Conservation (phyloP, 208 protist species). For the Trypanosomatidae sp. region DNA sequence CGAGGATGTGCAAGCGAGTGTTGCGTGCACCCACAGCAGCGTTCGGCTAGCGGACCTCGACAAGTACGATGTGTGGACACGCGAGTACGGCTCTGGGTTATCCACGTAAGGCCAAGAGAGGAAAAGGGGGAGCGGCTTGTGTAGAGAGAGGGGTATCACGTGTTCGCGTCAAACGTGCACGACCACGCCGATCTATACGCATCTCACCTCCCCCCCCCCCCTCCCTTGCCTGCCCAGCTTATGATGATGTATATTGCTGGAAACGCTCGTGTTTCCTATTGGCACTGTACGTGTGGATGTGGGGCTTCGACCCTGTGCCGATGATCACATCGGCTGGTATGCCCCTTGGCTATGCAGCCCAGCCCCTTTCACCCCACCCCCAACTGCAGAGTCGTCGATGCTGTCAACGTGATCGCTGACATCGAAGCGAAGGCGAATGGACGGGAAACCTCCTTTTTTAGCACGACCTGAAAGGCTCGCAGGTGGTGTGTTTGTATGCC, state of each 20-base stretch:
- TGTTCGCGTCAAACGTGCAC: background rate
- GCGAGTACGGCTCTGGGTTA: slow-evolving; percentile 76
- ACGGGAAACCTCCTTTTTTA: too few species aligned
- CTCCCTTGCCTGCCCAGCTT: background rate
- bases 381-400: background rate
- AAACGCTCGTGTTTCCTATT: background rate
- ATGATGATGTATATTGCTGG: slow-evolving; percentile 1
- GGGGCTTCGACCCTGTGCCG: background rate
- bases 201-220: background rate
- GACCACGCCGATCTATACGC: background rate
- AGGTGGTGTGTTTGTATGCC: too few species aligned
- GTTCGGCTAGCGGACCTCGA: slow-evolving; percentile 62
- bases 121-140: background rate
- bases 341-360: background rate
- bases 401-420: background rate
- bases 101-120: slow-evolving; percentile 41
- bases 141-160: background rate
- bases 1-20: slow-evolving; percentile 77
- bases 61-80: slow-evolving; percentile 71
- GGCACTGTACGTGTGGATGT: background rate
- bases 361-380: background rate
- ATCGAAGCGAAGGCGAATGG: background rate
- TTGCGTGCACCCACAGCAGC: slow-evolving; percentile 79
- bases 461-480: background rate
- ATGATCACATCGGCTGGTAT: background rate